A percentile compares a stretch with the other conserved stretches of the same genome.
phyloP scores from a whole-genome alignment of 495 filamentous ascomycete species.

The Aspergillus nidulans region DNA sequence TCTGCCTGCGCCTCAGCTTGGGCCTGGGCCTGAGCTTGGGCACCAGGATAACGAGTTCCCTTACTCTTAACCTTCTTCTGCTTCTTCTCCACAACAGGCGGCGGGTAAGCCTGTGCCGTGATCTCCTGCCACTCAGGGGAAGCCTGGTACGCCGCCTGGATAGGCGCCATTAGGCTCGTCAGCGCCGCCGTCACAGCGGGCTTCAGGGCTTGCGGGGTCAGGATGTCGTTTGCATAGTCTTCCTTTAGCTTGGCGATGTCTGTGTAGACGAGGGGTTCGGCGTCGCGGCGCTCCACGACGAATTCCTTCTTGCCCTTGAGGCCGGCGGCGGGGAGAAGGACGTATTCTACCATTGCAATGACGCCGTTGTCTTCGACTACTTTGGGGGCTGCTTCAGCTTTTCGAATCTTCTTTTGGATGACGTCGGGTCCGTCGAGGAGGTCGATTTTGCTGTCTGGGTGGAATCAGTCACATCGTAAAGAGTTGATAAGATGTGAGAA shows the following conservation, averaged over 20 bases:
- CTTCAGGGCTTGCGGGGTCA: slow-evolving; percentile 83
- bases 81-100: slow-evolving; percentile 59
- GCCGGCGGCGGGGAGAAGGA: slow-evolving; percentile 67
- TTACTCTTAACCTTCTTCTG: slow-evolving; percentile 78
- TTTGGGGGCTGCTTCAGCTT: slow-evolving; percentile 70
- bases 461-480: neutral
- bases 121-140: slow-evolving; percentile 78
- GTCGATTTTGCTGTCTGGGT: slow-evolving; percentile 67
- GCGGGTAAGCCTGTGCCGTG: slow-evolving; percentile 76
- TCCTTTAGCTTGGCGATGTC: slow-evolving; percentile 64
- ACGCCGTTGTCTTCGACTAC: slow-evolving; percentile 82
- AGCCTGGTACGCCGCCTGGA: slow-evolving; percentile 64
- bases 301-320: slow-evolving; percentile 36
- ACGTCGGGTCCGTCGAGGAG: slow-evolving; percentile 71
- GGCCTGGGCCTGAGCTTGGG: neutral
- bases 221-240: slow-evolving; percentile 74
- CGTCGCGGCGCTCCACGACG: slow-evolving; percentile 33
- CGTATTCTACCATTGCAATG: slow-evolving; percentile 74
- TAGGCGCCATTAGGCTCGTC: slow-evolving; percentile 67
- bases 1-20: neutral
- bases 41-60: slow-evolving; percentile 61
- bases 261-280: slow-evolving; percentile 73
- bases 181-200: slow-evolving; percentile 66
- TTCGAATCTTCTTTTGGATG: slow-evolving; percentile 75
- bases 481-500: neutral